Conservation (phyloP, 176 grass and related monocot species). For the Thalia dealbata region DNA sequence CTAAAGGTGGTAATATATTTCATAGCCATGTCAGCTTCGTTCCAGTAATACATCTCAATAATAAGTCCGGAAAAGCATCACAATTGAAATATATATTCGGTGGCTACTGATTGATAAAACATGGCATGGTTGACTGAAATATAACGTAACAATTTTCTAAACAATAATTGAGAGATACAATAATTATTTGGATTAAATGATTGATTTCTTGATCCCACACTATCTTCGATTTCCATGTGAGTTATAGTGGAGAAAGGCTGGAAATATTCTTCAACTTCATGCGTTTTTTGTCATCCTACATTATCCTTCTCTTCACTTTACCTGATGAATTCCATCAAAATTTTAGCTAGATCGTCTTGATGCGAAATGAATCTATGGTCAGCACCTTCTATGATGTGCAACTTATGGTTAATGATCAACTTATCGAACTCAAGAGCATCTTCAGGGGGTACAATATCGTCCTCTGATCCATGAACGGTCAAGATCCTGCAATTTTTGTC, state of each 20-base stretch:
- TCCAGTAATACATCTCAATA: not conserved
- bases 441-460: slow-evolving; percentile 46
- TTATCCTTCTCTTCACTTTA: slow-evolving; percentile 15
- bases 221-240: not conserved
- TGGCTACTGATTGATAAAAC: not conserved
- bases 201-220: not conserved
- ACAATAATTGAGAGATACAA: not conserved
- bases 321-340: slow-evolving; percentile 60
- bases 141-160: not conserved
- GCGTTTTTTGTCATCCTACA: not conserved
- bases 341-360: slow-evolving; percentile 37
- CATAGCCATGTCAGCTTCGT: not conserved
- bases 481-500: slow-evolving; percentile 58
- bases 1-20: not conserved
- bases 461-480: slow-evolving; percentile 69
- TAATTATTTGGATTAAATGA: slow-evolving; percentile 1
- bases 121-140: not conserved
- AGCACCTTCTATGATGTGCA: slow-evolving; percentile 64
- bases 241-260: not conserved
- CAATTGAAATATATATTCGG: not conserved
- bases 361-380: slow-evolving; percentile 56
- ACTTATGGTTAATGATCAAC: slow-evolving; percentile 48
- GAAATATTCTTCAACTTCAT: not conserved
- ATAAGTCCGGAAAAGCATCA: not conserved
- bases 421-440: slow-evolving; percentile 68